Base-by-base conservation (phyloP, 2,329 filamentous ascomycete species). In the Triangularia setosa region DNA sequence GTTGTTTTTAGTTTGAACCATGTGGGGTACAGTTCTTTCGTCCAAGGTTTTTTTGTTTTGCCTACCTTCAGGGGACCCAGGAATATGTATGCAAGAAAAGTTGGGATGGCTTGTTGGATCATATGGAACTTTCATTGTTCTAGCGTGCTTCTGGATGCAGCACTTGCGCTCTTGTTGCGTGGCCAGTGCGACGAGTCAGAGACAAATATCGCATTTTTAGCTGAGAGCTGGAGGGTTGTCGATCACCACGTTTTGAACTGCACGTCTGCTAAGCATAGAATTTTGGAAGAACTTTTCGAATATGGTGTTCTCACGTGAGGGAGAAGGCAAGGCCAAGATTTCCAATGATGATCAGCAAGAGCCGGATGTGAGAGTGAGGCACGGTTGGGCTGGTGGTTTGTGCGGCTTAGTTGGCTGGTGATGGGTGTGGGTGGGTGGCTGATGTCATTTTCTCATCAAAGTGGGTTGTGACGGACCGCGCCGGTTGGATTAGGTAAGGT, bases 81-180 rank as follows among this genome's bases (percentile, higher is more conserved):
- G 3, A 14, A 40, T 5, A 28, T n/a, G n/a, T 4, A 28, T 48
- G 40, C n/a, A 21, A 18, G 30, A 9, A 14, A n/a, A 21, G n/a
- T 21, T 48, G 40, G 16, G 11, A 9, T 8, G 11, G 11, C 12
- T 44, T 18, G 35, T n/a, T n/a, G 40, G 40, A 18, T 12, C 8
- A 33, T 16, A n/a, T n/a, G n/a, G n/a, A n/a, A n/a, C 27, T 28
- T 40, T 57, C n/a, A n/a, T 58, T 35, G 60, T 70, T 69, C 69
- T 70, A 70, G 69, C 64, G 65, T 55, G 58, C 65, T 70, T 70
- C 66, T 69, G 64, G 69, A 48, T 21, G 40, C 40, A 48, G n/a
- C 40, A n/a, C 5, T 18, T 14, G 8, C 18, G 40, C 21, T n/a
- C 4, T 12, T 40, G 35, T 16, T n/a, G n/a, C n/a, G n/a, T n/a